Evolutionary conservation across 2,329 filamentous ascomycete genomes (phyloP), one percentile per base, ranked within the genome.

Genomic region (Xylogone sp.): DNA sequence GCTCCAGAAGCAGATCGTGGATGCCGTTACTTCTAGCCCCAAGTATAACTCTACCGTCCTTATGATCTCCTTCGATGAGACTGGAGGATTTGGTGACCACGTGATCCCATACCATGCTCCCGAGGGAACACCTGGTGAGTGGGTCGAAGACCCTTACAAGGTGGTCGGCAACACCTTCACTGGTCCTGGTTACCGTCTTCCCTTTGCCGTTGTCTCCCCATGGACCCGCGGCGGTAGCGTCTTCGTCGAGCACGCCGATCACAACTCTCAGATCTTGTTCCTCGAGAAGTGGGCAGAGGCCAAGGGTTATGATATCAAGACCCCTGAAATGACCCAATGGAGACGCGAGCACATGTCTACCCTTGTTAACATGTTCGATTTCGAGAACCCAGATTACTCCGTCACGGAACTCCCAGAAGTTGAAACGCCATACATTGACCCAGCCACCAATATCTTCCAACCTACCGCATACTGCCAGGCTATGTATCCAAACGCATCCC

Each of bases 1-100:
- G 76, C 66, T 82, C 31, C 75, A 81, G 59, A 72, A 76, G 59
- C 68, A 76, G 58, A 68, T 82, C 4, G 73, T 78, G n/a, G 68
- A 78, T 50, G 74, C 76, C 2, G 74, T 82, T 3, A 74, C 71
- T 12, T 68, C 68, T 47, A 76, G 76, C 19, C 74, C 74, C 3
- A 71, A 70, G 42, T 82, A 79, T 59, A 67, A 68, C 43, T 70
- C 67, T 19, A 78, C 75, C 1, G 70, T 68, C 0, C 62, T 80
- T 46, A 72, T 79, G 49, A 71, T 76, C 62, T 71, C 75, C 59
- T 81, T 67, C 64, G 77, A 71, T 53, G 75, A 82, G 61, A 75
- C 75, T 2, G 79, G 78, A 43, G 78, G 79, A 19, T 81, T 71
- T 65, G 78, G 76, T 13, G 78, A 82, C 52, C 76, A 80, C 53